Base-by-base conservation (phyloP, 1,284 basidiomycete genomes). In the Pseudozyma pruni region DNA sequence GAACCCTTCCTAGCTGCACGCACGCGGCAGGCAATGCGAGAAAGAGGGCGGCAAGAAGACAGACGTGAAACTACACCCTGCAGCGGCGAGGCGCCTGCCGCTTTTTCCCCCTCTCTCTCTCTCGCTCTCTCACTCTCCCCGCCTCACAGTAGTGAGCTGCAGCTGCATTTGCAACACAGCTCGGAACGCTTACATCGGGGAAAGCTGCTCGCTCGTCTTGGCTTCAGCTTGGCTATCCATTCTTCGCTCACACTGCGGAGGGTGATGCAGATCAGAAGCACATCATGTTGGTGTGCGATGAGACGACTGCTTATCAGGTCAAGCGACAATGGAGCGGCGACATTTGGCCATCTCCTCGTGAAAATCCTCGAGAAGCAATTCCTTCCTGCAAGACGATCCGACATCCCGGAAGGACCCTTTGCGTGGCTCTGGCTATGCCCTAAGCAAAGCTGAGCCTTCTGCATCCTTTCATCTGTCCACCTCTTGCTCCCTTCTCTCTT, bases 1-100 rank as follows among this genome's bases (percentile, higher is more conserved):
- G 45, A 38, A 47, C 45, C 45, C 45, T 47, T 23, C n/a, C 31
- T 46, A n/a, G n/a, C n/a, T n/a, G 44, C 44, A 46, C 33, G 44
- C 17, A 22, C 34, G 44, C 44, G 44, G 44, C 44, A 37, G 34
- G 9, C n/a, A n/a, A n/a, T n/a, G n/a, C n/a, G n/a, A n/a, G n/a
- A n/a, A n/a, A n/a, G n/a, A n/a, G n/a, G n/a, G n/a, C n/a, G 11
- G 27, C 27, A 11, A 29, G 27, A 11, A 6, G 27, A 11, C 27
- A 29, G 11, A 11, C 7, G 27, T 29, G 27, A 29, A 29, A 29
- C 27, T 17, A 25, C 33, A 23, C 27, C 27, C 27, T 29, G 27
- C 27, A 29, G 27, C 27, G 27, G 27, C 45, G 17, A 16, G 32
- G 23, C 34, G 11, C 9, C 22, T 22, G 10, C 22, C 17, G 5